A percentile compares a stretch with the other conserved stretches of the same genome.
Evolutionary conservation across 2,329 filamentous ascomycete genomes (phyloP).

Genomic region (Cladophialophora yegresii): DNA sequence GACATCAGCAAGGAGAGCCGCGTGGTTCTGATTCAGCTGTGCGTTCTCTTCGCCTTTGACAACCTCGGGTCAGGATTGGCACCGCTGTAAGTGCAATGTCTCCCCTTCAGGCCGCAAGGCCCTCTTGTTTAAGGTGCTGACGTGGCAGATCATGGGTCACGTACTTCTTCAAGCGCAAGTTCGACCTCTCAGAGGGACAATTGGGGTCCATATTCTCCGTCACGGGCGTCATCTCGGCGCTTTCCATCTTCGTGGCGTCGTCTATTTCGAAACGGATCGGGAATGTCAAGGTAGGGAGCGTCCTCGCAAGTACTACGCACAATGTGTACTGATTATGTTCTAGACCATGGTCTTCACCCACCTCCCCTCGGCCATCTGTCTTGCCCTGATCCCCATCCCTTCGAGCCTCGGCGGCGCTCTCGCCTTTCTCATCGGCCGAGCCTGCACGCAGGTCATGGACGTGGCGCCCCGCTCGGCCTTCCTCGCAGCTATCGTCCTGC

Average conservation of each 20-base stretch:
- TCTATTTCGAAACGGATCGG: constrained; percentile 59
- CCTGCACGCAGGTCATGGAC: constrained; percentile 68
- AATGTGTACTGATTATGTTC: constrained; percentile 37
- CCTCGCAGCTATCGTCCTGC: constrained; percentile 65
- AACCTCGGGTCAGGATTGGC: constrained; percentile 71
- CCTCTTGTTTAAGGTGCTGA: too few relatives aligned
- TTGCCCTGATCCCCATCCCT: constrained; percentile 61
- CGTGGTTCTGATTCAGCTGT: constrained; percentile 61
- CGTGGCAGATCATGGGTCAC: constrained; percentile 58
- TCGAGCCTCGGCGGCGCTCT: constrained; percentile 55
- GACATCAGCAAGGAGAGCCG: constrained; percentile 47
- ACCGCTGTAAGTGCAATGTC: constrained; percentile 44
- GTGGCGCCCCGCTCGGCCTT: constrained; percentile 66
- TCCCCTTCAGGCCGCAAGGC: too few relatives aligned
- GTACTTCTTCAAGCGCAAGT: constrained; percentile 60
- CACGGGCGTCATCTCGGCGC: constrained; percentile 53
- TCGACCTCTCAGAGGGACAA: constrained; percentile 54
- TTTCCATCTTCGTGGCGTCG: constrained; percentile 37
- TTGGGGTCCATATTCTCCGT: constrained; percentile 59
- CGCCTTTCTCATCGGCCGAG: constrained; percentile 59
- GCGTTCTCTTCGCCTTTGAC: constrained; percentile 68
- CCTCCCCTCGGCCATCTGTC: constrained; percentile 62
- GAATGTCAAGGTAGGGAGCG: constrained; percentile 46
- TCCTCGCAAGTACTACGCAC: too few relatives aligned
- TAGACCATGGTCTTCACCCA: constrained; percentile 67